Percentiles rank a stretch among this genome's conserved stretches.
Evolutionary conservation across 345 rosid species (phyloP).

Genomic region (Limnanthes douglasii): DNA sequence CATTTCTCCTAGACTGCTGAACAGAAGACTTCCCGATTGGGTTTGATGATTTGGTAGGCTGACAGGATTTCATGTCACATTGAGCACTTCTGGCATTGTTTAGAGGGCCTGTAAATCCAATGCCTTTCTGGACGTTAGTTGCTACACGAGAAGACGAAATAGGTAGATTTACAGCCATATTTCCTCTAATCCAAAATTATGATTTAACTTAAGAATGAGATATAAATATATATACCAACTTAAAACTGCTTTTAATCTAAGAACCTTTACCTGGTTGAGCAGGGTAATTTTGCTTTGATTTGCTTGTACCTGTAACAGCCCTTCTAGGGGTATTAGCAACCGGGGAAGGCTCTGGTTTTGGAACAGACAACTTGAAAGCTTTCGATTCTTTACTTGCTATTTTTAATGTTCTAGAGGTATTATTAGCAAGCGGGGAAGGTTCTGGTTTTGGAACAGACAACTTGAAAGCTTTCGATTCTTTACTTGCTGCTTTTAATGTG

Average conservation of each 20-base stretch:
- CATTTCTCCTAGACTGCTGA: conserved; percentile 36
- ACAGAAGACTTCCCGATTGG: conserved; percentile 26
- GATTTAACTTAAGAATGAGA: too few relatives aligned
- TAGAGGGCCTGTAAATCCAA: conserved; percentile 19
- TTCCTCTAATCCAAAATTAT: too few relatives aligned
- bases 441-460: conserved; percentile 21
- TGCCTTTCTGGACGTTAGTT: conserved; percentile 26
- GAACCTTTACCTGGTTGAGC: conserved; percentile 37
- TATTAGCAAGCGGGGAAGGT: conserved; percentile 40
- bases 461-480: conserved; percentile 33
- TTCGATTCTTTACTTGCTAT: conserved; percentile 26
- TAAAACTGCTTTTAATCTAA: too few relatives aligned
- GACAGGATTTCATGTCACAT: conserved; percentile 25
- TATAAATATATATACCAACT: too few relatives aligned
- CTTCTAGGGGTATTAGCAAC: conserved; percentile 20
- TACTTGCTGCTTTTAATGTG: conserved; percentile 17
- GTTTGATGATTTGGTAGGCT: conserved; percentile 19
- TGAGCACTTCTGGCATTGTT: conserved; percentile 13
- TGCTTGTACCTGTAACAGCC: conserved; percentile 15
- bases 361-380: conserved; percentile 23
- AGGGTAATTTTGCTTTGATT: conserved; percentile 20
- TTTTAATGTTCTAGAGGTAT: conserved; percentile 31
- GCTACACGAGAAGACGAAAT: conserved; percentile 14
- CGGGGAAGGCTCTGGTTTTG: conserved; percentile 19
- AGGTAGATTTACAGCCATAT: too few relatives aligned